Evolutionary conservation across 257 asterid genomes (phyloP).

Genomic region (Ilex aquifolium): DNA sequence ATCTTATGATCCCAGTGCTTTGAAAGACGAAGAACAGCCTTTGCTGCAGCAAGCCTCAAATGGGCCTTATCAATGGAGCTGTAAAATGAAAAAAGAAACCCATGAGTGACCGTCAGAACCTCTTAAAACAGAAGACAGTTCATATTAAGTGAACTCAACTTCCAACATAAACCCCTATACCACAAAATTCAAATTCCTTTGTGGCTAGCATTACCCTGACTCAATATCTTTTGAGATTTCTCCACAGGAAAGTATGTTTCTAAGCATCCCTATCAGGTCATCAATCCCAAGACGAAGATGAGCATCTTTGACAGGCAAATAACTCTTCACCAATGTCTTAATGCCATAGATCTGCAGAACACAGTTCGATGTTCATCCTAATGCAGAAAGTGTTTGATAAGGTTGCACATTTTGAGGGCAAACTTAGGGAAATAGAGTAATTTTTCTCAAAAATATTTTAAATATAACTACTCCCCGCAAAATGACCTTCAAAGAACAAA

Average conservation of each 20-base stretch:
- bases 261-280: constrained; percentile 60
- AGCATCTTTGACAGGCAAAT: constrained; percentile 91
- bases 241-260: constrained; percentile 68
- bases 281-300: constrained; percentile 89
- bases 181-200: constrained; percentile 1
- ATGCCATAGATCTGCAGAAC: constrained; percentile 78
- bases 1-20: constrained; percentile 94
- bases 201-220: constrained; percentile 56
- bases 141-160: constrained; percentile 1
- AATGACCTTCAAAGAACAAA: constrained; percentile 81
- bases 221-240: constrained; percentile 60
- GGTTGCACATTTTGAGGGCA: constrained; percentile 7
- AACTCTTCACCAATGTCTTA: constrained; percentile 94
- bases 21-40: constrained; percentile 91
- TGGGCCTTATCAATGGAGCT: constrained; percentile 88
- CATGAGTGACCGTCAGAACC: constrained; percentile 17
- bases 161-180: neutral
- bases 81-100: constrained; percentile 26
- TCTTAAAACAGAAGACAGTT: neutral
- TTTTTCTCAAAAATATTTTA: neutral
- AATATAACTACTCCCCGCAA: constrained; percentile 1
- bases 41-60: constrained; percentile 93
- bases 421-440: neutral
- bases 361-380: constrained; percentile 7
- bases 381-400: constrained; percentile 8